Percentiles rank a stretch among this genome's conserved stretches.
These are phyloP conservation scores for Trichoderma virens DNA, from an alignment of 495 filamentous ascomycete genomes.

Conservation along the genomic window DNA sequence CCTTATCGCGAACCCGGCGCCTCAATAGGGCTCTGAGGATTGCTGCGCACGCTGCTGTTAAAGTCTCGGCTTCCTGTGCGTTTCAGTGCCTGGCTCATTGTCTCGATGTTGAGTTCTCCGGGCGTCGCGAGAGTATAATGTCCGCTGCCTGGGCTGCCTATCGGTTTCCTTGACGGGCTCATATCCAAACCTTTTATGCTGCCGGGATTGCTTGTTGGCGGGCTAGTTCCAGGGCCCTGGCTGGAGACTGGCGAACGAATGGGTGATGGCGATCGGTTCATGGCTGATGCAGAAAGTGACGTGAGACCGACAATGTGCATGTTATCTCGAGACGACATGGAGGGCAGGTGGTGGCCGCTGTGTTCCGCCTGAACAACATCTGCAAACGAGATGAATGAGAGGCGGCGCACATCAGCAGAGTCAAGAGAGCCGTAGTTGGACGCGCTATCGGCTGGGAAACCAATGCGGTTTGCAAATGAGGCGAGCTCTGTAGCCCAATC, in stretches of 20 bases:
- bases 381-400: slow-evolving; percentile 91
- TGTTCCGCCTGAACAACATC: slow-evolving; percentile 92
- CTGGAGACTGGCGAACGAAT: slow-evolving; percentile 63
- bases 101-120: slow-evolving; percentile 80
- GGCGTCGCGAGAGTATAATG: slow-evolving; percentile 16
- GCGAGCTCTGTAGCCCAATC: slow-evolving; percentile 50
- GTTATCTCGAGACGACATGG: slow-evolving; percentile 47
- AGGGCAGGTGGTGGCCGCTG: slow-evolving; percentile 18
- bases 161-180: slow-evolving; percentile 45
- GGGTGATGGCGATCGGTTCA: slow-evolving; percentile 66
- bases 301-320: slow-evolving; percentile 51
- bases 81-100: slow-evolving; percentile 79
- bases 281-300: slow-evolving; percentile 37
- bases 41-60: slow-evolving; percentile 47
- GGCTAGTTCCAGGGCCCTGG: slow-evolving; percentile 52
- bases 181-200: slow-evolving; percentile 60
- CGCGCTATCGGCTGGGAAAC: slow-evolving; percentile 42
- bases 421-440: slow-evolving; percentile 69
- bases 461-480: slow-evolving; percentile 35
- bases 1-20: slow-evolving; percentile 20
- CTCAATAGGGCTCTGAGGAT: slow-evolving; percentile 52
- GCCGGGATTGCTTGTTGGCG: slow-evolving; percentile 58
- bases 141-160: slow-evolving; percentile 39
- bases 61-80: slow-evolving; percentile 78
- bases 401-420: slow-evolving; percentile 64